Evolutionary conservation across 176 grass and related monocot species (phyloP), one percentile per base, ranked within the genome.

Genomic region (Oryza glumipatula): DNA sequence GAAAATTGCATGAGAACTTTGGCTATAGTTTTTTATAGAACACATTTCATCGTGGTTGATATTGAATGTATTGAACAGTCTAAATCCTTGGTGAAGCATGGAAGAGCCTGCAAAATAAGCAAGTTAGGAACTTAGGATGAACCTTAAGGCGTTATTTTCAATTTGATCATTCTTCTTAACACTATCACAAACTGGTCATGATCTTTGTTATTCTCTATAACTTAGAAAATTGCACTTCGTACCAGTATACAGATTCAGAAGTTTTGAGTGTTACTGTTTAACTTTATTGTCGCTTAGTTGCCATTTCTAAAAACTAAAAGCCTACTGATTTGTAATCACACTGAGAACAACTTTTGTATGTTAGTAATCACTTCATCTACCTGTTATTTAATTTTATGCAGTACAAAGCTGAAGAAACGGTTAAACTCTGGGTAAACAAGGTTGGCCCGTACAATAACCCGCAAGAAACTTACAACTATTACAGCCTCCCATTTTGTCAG

Each of bases 371-470:
- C 60, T 76, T 12, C 70, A 43, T 48, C 51, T 56, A 23, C 23
- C 80, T 74, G 63, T 86, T 61, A 44, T 44, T 87, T 75, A 84
- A 48, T 87, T 88, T 21, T 87, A 16, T 92, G 80, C 91, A 99
- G 96, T 99, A 99, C 83, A 85, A 92, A 92, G 63, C 85, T 78
- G 90, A 88, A 77, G 94, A 96, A 69, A 72, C 83, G 0, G 89
- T 99, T 45, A 96, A 86, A 69, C 94, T 99, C 16, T 99, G 96
- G 96, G 96, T 99, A 86, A 99, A 99, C 91, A 99, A 99, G 86
- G 96, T 99, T 72, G 96, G 96, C 33, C 96, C 96, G 3, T 99
- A 99, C 81, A 99, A 99, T 85, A 99, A 99, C 68, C 96, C 96
- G 36, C 96, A 99, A 83, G 96, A 99, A 56, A 99, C 96, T 22